These are phyloP conservation scores for Zygosaccharomyces sapae DNA, from an alignment of 1,139 yeast species.

Conservation along the genomic window DNA sequence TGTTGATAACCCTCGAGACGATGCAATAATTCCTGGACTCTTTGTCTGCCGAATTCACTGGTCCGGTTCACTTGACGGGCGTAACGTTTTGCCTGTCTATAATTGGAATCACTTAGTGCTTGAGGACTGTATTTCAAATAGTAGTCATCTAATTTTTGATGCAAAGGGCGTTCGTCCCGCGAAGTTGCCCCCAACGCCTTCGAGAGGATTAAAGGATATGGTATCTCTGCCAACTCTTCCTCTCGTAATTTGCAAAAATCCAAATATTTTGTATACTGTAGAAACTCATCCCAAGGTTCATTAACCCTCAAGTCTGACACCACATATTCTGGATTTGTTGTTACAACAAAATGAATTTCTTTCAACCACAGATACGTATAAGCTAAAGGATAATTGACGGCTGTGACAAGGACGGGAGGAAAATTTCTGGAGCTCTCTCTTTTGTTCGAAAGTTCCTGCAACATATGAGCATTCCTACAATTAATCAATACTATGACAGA, in stretches of 20 bases:
- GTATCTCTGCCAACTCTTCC: slow-evolving; percentile 63
- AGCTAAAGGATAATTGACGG: slow-evolving; percentile 58
- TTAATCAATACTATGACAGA: slow-evolving; percentile 2
- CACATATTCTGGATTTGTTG: slow-evolving; percentile 67
- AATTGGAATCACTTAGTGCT: slow-evolving; percentile 51
- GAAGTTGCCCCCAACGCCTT: slow-evolving; percentile 47
- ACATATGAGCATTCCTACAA: background rate
- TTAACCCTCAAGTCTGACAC: slow-evolving; percentile 68
- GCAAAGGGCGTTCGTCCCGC: slow-evolving; percentile 33
- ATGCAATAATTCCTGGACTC: slow-evolving; percentile 1
- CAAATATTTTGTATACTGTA: slow-evolving; percentile 47
- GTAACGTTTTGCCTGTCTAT: slow-evolving; percentile 64
- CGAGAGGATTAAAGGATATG: slow-evolving; percentile 63
- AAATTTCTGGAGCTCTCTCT: background rate
- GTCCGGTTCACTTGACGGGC: slow-evolving; percentile 47
- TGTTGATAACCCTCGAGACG: background rate
- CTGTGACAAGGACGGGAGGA: slow-evolving; percentile 19
- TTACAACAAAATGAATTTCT: slow-evolving; percentile 61
- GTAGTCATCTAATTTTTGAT: slow-evolving; percentile 2
- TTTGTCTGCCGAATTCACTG: slow-evolving; percentile 11
- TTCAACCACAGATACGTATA: slow-evolving; percentile 48
- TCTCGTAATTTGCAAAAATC: slow-evolving; percentile 47
- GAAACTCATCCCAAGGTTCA: slow-evolving; percentile 72
- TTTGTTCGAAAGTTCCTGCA: background rate
- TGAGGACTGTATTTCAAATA: slow-evolving; percentile 31